phyloP scores from a whole-genome alignment of 2,329 filamentous ascomycete genomes.

The Septoria petroselini region DNA sequence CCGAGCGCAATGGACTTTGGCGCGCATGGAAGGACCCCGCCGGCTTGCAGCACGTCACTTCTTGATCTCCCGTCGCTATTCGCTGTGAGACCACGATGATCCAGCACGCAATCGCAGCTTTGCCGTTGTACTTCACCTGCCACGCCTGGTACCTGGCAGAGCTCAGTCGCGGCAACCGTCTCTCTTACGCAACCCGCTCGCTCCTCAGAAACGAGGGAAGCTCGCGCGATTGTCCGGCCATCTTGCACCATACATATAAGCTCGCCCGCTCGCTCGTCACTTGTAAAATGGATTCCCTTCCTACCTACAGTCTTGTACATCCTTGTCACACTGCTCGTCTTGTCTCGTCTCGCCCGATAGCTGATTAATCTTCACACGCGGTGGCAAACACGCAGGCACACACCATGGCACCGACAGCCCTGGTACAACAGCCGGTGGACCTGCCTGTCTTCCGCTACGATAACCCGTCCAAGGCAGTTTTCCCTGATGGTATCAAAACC shows the following conservation, averaged over 20 bases:
- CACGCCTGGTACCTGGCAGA: slow-evolving; percentile 8
- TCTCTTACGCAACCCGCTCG: slow-evolving; percentile 21
- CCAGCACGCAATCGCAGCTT: slow-evolving; percentile 11
- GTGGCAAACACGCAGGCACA: not conserved
- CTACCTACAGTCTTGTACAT: slow-evolving; percentile 20
- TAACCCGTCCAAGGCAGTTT: slow-evolving; percentile 49
- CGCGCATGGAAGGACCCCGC: not conserved
- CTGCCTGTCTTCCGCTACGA: slow-evolving; percentile 26
- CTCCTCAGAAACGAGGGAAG: slow-evolving; percentile 1
- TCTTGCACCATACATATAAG: slow-evolving; percentile 17
- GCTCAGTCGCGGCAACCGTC: slow-evolving; percentile 2
- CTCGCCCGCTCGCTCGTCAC: slow-evolving; percentile 8
- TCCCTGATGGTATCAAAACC: slow-evolving; percentile 65
- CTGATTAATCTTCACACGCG: slow-evolving; percentile 38
- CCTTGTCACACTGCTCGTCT: slow-evolving; percentile 18
- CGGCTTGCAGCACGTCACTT: slow-evolving; percentile 6
- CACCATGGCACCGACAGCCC: slow-evolving; percentile 26
- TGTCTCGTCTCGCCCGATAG: slow-evolving; percentile 26
- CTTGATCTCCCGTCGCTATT: slow-evolving; percentile 10
- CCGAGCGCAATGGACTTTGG: slow-evolving; percentile 1
- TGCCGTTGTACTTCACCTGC: slow-evolving; percentile 12
- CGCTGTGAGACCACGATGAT: not conserved
- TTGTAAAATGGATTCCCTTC: slow-evolving; percentile 18
- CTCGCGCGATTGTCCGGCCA: slow-evolving; percentile 19
- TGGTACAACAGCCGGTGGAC: slow-evolving; percentile 22